A percentile compares a stretch with the other conserved stretches of the same genome.
Evolutionary conservation across 352 stramenopile species (phyloP).

Genomic region (Phytophthora sansomeana): DNA sequence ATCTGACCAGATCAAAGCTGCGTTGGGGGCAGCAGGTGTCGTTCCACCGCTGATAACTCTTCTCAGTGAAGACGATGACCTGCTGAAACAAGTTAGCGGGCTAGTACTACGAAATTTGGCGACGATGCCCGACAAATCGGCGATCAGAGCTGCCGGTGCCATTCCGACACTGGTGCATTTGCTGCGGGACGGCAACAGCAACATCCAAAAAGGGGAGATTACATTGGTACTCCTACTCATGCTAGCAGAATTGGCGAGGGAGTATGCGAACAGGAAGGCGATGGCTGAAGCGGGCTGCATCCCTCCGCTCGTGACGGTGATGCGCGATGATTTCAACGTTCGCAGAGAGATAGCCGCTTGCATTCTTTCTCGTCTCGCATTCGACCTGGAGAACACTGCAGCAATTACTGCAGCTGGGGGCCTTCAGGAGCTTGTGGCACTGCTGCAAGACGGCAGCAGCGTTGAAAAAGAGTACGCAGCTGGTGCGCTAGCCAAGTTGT

Average conservation of each 20-base stretch:
- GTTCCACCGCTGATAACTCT: background rate
- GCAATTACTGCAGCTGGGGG: slow-evolving; percentile 15
- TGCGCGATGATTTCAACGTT: slow-evolving; percentile 7
- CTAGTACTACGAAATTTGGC: slow-evolving; percentile 10
- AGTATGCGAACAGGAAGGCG: background rate
- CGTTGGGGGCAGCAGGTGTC: background rate
- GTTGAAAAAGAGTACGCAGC: background rate
- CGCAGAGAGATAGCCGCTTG: slow-evolving; percentile 13
- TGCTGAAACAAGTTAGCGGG: background rate
- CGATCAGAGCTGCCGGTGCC: slow-evolving; percentile 5
- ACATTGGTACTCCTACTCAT: background rate
- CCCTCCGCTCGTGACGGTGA: slow-evolving; percentile 10
- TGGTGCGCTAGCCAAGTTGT: background rate
- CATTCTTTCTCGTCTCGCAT: slow-evolving; percentile 10
- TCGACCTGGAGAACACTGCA: slow-evolving; percentile 8
- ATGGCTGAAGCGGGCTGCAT: slow-evolving; percentile 23
- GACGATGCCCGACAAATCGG: slow-evolving; percentile 9
- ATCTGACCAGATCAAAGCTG: background rate
- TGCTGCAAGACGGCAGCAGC: slow-evolving; percentile 12
- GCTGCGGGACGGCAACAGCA: slow-evolving; percentile 9
- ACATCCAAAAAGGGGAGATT: background rate
- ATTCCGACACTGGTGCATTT: slow-evolving; percentile 19
- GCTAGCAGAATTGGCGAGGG: slow-evolving; percentile 10
- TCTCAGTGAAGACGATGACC: background rate
- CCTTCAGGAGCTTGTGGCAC: slow-evolving; percentile 4